Base-by-base conservation (phyloP, 352 stramenopile genomes). In the Phytopythium chamaehyphon region DNA sequence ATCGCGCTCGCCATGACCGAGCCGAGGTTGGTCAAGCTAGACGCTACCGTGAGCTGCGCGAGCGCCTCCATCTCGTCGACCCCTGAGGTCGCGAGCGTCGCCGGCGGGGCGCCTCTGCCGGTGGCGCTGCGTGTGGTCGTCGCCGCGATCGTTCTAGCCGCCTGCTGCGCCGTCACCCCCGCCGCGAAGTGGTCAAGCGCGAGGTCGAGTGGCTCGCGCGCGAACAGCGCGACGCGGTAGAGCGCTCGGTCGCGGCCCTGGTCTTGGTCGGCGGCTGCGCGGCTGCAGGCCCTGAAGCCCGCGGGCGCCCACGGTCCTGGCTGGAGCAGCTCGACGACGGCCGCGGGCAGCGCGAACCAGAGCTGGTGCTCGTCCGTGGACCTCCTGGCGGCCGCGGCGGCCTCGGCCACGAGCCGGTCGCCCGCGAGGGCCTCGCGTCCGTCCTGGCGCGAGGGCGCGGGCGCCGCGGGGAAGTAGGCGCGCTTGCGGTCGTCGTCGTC, bases 391-490 rank as follows among this genome's bases (percentile, higher is more conserved):
- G 62, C 40, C 3, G 40, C 40, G 11, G 40, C 40, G 22, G 40
- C 40, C 21, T 47, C 40, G 19, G 40, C 65, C 61, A 54, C 66
- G 33, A 68, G 48, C 44, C 69, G 47, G 6, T 59, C 49, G 1
- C 51, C 52, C 12, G 53, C 47, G 16, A 69, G 43, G 52, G 61
- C 44, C 28, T 33, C 28, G 5, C 28, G 28, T 33, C 28, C 28
- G 28, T 33, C 28, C 28, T 33, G 5, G 52, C 43, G 10, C 70
- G 47, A 51, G 63, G 42, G 37, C 57, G 22, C 3, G 9, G 37
- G 10, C 24, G 21, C 38, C 21, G 15, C 5, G 40, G 73, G 67
- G 62, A 88, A 88, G 55, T 86, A 88, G 3, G 31, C 35, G 26
- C 49, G 51, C 54, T 83, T 83, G 5, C 28, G 28, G 28, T 33